Percentiles rank a stretch among this genome's conserved stretches.
Evolutionary conservation across 2,329 filamentous ascomycete species (phyloP).

Genomic region (Stromatinia cepivora): DNA sequence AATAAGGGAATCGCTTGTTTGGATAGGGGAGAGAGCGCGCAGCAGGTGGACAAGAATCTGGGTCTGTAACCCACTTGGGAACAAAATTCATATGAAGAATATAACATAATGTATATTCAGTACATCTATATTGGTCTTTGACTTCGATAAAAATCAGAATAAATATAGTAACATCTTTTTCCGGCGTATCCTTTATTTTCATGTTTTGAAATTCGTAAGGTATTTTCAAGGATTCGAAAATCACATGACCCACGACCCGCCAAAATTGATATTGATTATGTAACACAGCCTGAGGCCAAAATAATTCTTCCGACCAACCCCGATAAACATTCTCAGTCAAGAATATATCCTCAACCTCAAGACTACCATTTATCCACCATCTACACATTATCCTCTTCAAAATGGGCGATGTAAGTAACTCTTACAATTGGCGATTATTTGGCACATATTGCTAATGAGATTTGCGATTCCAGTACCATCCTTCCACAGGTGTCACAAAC

Average conservation of each 20-base stretch:
- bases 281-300: constrained; percentile 9
- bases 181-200: too few relatives aligned
- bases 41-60: background rate
- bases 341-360: constrained; percentile 18
- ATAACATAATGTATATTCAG: background rate
- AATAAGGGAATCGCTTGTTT: background rate
- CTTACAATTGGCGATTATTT: background rate
- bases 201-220: background rate
- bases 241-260: too few relatives aligned
- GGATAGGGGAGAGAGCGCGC: background rate
- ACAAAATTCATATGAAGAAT: background rate
- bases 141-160: too few relatives aligned
- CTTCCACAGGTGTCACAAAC: constrained; percentile 30
- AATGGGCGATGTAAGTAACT: constrained; percentile 21
- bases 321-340: constrained; percentile 24
- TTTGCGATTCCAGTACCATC: constrained; percentile 27
- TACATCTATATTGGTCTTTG: too few relatives aligned
- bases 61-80: background rate
- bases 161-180: background rate
- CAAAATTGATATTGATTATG: background rate
- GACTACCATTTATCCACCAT: constrained; percentile 12
- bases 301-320: constrained; percentile 17
- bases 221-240: background rate
- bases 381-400: constrained; percentile 4
- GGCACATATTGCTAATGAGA: background rate